Evolutionary conservation across 1,284 basidiomycete species (phyloP), one percentile per base, ranked within the genome.

Genomic region (Boletus hoseneyae): DNA sequence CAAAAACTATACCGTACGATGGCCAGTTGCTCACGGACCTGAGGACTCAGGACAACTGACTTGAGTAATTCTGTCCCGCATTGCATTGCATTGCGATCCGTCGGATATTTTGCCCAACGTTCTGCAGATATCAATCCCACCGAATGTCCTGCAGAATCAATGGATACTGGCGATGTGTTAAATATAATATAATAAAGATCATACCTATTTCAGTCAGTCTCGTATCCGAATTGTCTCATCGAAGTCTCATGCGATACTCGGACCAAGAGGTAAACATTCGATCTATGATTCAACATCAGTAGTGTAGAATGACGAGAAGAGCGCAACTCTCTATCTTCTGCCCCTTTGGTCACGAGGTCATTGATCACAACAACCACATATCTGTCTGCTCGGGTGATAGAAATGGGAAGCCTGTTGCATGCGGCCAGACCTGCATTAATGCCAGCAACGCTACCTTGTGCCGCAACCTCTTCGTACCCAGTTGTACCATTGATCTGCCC

Each of bases 401-500:
- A 61, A 19, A 95, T 67, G 0, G 86, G 79, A 1, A 78, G 71
- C 33, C 70, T 73, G 2, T 73, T 68, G 4, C 75, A 71, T 2
- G 87, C 83, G 5, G 81, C 71, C 4, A 93, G 74, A 0, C 90
- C 93, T 0, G 92, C 93, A 54, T 95, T 95, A 48, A 91, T 84
- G 2, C 92, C 92, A 0, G 92, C 93, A 0, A 95, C 66, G 16
- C 83, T 72, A 6, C 92, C 92, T 63, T 95, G 92, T 2, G 90
- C 90, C 1, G 89, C 91, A 3, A 93, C 92, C 69, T 95, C 93
- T 66, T 95, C 93, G 63, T 95, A 95, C 1, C 92, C 92, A 1
- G 92, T 95, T 0, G 92, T 95, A 75, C 83, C 90, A 61, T 93
- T 93, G 61, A 94, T 93, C 67, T 94, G 90, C 6, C 90, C 91